phyloP scores from a whole-genome alignment of 2,329 filamentous ascomycete species.

The Pochonia chlamydosporia region DNA sequence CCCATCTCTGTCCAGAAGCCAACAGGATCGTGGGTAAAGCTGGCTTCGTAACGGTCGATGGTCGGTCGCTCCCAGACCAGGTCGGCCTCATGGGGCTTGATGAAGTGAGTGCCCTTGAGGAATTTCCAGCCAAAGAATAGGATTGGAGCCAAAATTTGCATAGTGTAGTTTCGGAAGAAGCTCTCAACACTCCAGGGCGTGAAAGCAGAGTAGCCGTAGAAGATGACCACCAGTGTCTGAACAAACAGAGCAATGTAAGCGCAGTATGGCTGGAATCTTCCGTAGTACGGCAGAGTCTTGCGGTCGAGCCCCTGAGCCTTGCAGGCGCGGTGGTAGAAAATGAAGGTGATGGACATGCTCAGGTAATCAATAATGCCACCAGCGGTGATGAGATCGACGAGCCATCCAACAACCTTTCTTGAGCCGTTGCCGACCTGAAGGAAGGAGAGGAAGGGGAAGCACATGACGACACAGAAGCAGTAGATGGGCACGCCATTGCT shows the following conservation, averaged over 20 bases:
- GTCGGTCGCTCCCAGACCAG: constrained; percentile 54
- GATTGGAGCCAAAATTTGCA: constrained; percentile 47
- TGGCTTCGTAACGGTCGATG: constrained; percentile 52
- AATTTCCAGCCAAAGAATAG: constrained; percentile 59
- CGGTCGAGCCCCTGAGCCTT: constrained; percentile 48
- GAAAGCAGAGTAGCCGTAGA: constrained; percentile 52
- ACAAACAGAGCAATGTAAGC: constrained; percentile 39
- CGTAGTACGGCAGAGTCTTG: constrained; percentile 48
- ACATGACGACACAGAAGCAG: constrained; percentile 47
- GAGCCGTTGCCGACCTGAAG: constrained; percentile 44
- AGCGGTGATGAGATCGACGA: constrained; percentile 51
- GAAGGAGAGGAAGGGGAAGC: constrained; percentile 48
- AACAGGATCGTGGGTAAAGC: constrained; percentile 41
- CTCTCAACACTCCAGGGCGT: constrained; percentile 39
- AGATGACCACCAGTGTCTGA: constrained; percentile 37
- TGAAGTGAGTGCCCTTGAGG: constrained; percentile 50
- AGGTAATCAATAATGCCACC: constrained; percentile 59
- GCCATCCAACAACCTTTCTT: constrained; percentile 44
- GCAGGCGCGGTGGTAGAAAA: constrained; percentile 45
- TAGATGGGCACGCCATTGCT: constrained; percentile 56
- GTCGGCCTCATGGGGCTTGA: constrained; percentile 49
- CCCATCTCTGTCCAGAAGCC: constrained; percentile 51
- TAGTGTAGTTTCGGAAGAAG: constrained; percentile 51
- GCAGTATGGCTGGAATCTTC: constrained; percentile 53
- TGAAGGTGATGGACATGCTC: constrained; percentile 41